Evolutionary conservation across 345 rosid genomes (phyloP).

Genomic region (Raphanus sativus): DNA sequence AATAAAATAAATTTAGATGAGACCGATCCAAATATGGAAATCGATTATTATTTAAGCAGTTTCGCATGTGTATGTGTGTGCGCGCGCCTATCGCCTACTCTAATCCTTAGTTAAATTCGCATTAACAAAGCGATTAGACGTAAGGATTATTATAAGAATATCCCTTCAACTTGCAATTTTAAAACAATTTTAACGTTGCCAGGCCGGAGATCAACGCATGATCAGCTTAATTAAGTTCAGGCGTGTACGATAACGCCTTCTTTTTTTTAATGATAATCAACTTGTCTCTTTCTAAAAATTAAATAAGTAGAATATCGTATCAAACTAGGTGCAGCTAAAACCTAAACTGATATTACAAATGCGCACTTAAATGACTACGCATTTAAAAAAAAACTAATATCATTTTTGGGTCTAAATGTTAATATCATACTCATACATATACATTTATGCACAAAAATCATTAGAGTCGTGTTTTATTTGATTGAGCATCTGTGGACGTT

Average conservation of each 20-base stretch:
- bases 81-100: slow-evolving; percentile 19
- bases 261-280: neutral
- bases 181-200: neutral
- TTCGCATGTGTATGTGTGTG: neutral
- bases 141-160: slow-evolving; percentile 5
- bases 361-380: too few relatives aligned
- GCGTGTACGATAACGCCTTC: neutral
- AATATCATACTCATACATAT: too few relatives aligned
- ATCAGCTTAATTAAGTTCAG: neutral
- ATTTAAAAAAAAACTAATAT: too few relatives aligned
- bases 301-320: slow-evolving; percentile 6
- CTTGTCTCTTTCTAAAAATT: neutral
- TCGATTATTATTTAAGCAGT: neutral
- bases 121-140: neutral
- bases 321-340: slow-evolving; percentile 4
- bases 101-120: neutral
- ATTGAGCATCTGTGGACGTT: neutral
- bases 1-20: neutral
- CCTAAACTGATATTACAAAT: too few relatives aligned
- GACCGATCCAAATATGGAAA: slow-evolving; percentile 15
- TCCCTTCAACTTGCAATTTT: slow-evolving; percentile 20
- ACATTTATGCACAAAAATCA: too few relatives aligned
- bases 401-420: too few relatives aligned
- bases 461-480: neutral
- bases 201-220: neutral